Percentiles rank a stretch among this genome's conserved stretches.
Conservation (phyloP, 2,329 filamentous ascomycete species). For the Calonectria fujianensis region DNA sequence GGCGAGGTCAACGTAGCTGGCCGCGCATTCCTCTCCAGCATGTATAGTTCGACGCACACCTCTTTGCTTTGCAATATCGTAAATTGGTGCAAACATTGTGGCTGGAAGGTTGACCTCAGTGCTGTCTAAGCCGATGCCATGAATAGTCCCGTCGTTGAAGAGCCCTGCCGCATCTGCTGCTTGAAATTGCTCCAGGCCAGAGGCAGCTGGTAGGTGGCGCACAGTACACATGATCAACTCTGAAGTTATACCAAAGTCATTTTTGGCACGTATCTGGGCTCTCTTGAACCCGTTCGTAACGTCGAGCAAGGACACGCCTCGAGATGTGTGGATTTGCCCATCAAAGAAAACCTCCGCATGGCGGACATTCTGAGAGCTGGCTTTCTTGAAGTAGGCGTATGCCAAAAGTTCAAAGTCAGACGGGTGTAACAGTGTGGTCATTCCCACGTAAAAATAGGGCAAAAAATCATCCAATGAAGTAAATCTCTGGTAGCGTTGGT, state of each 20-base stretch:
- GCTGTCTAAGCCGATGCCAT: neutral
- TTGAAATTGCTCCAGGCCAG: neutral
- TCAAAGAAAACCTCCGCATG: slow-evolving; percentile 2
- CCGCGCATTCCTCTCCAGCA: neutral
- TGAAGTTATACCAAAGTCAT: neutral
- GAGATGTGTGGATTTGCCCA: neutral
- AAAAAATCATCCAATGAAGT: neutral
- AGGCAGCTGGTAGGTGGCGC: neutral
- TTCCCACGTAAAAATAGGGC: neutral
- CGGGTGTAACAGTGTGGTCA: neutral
- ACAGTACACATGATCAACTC: neutral
- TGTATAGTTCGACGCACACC: neutral
- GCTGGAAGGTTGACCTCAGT: neutral
- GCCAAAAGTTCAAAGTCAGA: neutral
- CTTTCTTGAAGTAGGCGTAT: slow-evolving; percentile 3
- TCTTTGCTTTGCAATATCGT: neutral
- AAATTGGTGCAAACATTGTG: neutral
- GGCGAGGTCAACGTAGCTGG: neutral
- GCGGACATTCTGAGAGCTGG: neutral
- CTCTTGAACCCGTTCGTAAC: neutral
- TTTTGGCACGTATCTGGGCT: neutral
- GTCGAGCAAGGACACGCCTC: neutral
- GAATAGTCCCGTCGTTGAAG: neutral
- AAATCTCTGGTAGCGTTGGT: neutral
- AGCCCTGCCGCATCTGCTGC: neutral